Conservation (phyloP, 78 protist species). For the Dictyostelium capitatum region DNA sequence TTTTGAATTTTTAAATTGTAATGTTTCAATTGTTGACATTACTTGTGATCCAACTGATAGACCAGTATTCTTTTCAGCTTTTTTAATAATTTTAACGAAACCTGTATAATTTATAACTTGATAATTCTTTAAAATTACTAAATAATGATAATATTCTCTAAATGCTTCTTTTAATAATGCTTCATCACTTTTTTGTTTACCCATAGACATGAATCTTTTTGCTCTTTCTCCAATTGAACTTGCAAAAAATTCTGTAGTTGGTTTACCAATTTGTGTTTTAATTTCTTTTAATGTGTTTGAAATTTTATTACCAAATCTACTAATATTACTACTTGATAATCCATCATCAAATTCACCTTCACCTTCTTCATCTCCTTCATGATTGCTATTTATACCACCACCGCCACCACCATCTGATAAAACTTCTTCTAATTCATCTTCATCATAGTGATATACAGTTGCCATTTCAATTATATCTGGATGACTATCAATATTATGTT, state of each 20-base stretch:
- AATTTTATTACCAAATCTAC: neutral
- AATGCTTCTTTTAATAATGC: constrained; percentile 38
- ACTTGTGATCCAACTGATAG: neutral
- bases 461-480: constrained; percentile 23
- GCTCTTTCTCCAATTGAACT: constrained; percentile 51
- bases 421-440: constrained; percentile 17
- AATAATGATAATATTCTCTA: constrained; percentile 48
- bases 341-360: neutral
- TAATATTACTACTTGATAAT: neutral
- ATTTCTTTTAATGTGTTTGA: neutral
- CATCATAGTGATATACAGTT: constrained; percentile 26
- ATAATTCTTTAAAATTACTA: constrained; percentile 52
- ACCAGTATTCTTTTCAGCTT: constrained; percentile 65
- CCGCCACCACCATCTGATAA: neutral
- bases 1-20: constrained; percentile 35
- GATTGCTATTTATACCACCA: neutral
- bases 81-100: constrained; percentile 57
- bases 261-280: neutral
- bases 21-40: neutral
- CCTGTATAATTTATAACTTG: constrained; percentile 63
- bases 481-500: neutral
- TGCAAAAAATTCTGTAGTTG: neutral
- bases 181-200: constrained; percentile 55
- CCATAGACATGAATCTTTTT: constrained; percentile 33
- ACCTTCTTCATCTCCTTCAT: too few species aligned